phyloP scores from a whole-genome alignment of 768 basidiomycete genomes.

The Hericium rajendrae region DNA sequence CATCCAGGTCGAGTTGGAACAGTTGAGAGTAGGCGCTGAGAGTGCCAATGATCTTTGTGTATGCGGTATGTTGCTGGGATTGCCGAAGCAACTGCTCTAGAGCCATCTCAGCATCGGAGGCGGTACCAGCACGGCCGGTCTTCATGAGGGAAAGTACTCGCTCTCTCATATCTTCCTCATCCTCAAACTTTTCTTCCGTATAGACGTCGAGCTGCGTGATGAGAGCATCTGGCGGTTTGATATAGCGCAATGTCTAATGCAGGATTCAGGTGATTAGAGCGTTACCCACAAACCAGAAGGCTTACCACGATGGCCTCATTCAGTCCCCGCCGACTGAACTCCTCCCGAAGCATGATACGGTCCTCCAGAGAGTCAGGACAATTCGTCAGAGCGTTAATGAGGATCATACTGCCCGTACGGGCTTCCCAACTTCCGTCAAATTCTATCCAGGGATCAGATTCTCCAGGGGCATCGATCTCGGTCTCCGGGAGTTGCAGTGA shows the following conservation, averaged over 20 bases:
- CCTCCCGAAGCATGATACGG: slow-evolving; percentile 69
- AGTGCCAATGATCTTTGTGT: not conserved
- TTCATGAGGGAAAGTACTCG: slow-evolving; percentile 34
- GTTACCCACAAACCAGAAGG: slow-evolving; percentile 7
- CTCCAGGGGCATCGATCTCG: slow-evolving; percentile 25
- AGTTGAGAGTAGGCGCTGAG: not conserved
- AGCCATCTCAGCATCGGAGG: slow-evolving; percentile 43
- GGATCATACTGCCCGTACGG: slow-evolving; percentile 60
- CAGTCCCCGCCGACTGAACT: slow-evolving; percentile 71
- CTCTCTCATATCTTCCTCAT: slow-evolving; percentile 78
- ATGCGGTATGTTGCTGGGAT: slow-evolving; percentile 43
- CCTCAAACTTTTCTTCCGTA: slow-evolving; percentile 82
- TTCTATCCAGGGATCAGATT: slow-evolving; percentile 20
- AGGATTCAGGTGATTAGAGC: not conserved
- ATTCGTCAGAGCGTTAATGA: slow-evolving; percentile 73
- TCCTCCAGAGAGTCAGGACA: slow-evolving; percentile 73
- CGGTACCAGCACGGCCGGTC: slow-evolving; percentile 15
- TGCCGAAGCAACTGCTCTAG: slow-evolving; percentile 52
- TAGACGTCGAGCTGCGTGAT: slow-evolving; percentile 76
- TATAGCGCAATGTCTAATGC: slow-evolving; percentile 59
- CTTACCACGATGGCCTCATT: slow-evolving; percentile 79
- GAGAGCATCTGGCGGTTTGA: slow-evolving; percentile 68
- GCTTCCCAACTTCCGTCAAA: slow-evolving; percentile 78
- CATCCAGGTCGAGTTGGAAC: slow-evolving; percentile 31
- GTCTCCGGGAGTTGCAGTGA: slow-evolving; percentile 48